A percentile compares a stretch with the other conserved stretches of the same genome.
Conservation (phyloP, 495 filamentous ascomycete genomes). For the Amniculicola lignicola region DNA sequence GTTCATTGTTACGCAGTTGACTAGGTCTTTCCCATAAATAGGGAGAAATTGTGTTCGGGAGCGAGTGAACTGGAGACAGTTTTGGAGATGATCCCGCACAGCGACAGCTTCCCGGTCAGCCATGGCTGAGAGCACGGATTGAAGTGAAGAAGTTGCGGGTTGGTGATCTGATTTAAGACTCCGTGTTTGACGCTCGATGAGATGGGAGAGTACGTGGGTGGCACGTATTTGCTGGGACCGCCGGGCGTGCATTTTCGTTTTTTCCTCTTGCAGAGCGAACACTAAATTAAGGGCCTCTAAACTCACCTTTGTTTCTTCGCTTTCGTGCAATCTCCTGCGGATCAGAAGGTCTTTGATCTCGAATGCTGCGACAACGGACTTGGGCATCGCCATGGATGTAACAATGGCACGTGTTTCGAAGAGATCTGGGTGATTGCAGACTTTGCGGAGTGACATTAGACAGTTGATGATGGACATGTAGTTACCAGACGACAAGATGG, state of each 20-base stretch:
- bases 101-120: constrained; percentile 68
- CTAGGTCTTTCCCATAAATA: constrained; percentile 71
- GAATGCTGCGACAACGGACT: constrained; percentile 73
- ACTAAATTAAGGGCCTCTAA: constrained; percentile 78
- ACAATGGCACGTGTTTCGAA: constrained; percentile 98
- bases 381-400: constrained; percentile 91
- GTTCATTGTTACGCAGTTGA: constrained; percentile 67
- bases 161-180: constrained; percentile 40
- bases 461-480: constrained; percentile 98
- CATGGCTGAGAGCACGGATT: constrained; percentile 67
- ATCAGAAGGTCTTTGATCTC: constrained; percentile 72
- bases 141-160: constrained; percentile 61
- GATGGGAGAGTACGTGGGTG: constrained; percentile 38
- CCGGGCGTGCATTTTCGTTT: constrained; percentile 42
- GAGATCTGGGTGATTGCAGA: constrained; percentile 97
- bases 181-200: constrained; percentile 54
- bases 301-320: constrained; percentile 64
- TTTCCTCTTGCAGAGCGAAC: constrained; percentile 65
- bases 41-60: constrained; percentile 77
- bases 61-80: constrained; percentile 75
- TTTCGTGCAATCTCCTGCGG: constrained; percentile 61
- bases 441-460: constrained; percentile 94
- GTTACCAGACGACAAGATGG: constrained; percentile 89
- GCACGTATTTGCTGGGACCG: constrained; percentile 43
- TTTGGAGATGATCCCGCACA: constrained; percentile 74